Conservation (phyloP, 164 flowering plant genomes). For the Litsea cubeba region DNA sequence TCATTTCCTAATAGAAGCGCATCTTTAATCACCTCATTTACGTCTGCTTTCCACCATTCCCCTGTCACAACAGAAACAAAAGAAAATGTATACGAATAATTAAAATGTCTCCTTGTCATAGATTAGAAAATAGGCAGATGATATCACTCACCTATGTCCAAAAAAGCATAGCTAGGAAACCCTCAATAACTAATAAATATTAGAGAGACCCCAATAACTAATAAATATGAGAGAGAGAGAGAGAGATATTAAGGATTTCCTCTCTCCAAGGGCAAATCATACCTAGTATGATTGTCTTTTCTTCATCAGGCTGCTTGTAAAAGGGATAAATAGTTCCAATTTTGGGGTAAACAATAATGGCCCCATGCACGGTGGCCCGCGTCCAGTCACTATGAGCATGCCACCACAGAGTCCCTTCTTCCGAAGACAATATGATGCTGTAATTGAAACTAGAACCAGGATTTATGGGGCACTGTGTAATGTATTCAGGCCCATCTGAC, state of each 20-base stretch:
- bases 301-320: conserved; percentile 20
- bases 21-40: conserved; percentile 20
- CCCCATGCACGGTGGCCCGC: conserved; percentile 21
- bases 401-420: conserved; percentile 63
- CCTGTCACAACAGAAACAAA: conserved; percentile 20
- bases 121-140: not conserved
- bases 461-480: conserved; percentile 49
- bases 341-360: conserved; percentile 10
- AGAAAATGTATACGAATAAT: too few species aligned
- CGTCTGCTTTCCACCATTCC: conserved; percentile 51
- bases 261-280: not conserved
- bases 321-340: conserved; percentile 18
- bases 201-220: not conserved
- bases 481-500: conserved; percentile 47
- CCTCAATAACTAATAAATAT: not conserved
- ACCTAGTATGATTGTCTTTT: conserved; percentile 19
- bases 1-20: conserved; percentile 25
- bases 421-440: conserved; percentile 22
- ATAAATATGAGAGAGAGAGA: too few species aligned
- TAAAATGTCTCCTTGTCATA: not conserved
- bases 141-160: not conserved
- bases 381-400: conserved; percentile 60
- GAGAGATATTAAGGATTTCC: not conserved
- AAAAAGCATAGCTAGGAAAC: not conserved
- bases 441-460: conserved; percentile 34